These are phyloP conservation scores for Ceratobasidium sp. DNA, from an alignment of 1,284 basidiomycete genomes.

Conservation along the genomic window DNA sequence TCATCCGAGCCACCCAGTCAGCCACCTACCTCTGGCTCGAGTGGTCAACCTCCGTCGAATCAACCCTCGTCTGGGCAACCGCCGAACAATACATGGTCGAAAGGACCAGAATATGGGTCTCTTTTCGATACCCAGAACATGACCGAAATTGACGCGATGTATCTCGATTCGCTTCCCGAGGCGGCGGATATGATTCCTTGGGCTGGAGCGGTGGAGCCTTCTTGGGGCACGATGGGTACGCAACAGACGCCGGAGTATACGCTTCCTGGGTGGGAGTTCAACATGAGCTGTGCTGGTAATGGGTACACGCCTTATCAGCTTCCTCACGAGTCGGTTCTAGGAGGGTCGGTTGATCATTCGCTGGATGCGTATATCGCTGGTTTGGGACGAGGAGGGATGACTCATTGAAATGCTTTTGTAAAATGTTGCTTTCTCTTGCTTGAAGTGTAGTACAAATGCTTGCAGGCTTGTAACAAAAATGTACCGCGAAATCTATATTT, in stretches of 20 bases:
- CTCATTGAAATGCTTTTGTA: conserved; percentile 2
- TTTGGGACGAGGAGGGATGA: not conserved
- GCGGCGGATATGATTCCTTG: conserved; percentile 44
- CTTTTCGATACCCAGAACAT: conserved; percentile 15
- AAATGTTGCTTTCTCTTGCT: not conserved
- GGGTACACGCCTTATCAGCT: conserved; percentile 28
- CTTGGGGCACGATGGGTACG: conserved; percentile 42
- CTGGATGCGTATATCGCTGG: conserved; percentile 20
- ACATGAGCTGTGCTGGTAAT: not conserved
- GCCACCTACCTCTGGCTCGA: not conserved
- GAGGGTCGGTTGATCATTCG: conserved; percentile 12
- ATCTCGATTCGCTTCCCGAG: conserved; percentile 40
- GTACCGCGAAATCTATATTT: too few relatives aligned
- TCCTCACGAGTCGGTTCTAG: conserved; percentile 1
- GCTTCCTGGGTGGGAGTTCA: conserved; percentile 44
- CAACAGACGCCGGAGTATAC: conserved; percentile 41
- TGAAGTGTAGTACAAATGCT: too few relatives aligned
- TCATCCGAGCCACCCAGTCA: not conserved
- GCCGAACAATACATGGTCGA: not conserved
- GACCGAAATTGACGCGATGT: conserved; percentile 26
- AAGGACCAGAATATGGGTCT: not conserved
- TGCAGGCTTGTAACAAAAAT: conserved; percentile 10
- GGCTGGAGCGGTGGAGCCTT: conserved; percentile 41
- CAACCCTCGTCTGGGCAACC: not conserved
- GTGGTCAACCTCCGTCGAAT: not conserved